Evolutionary conservation across 805 yeast genomes (phyloP), one percentile per base, ranked within the genome.

Genomic region (Starmerella roubikii): DNA sequence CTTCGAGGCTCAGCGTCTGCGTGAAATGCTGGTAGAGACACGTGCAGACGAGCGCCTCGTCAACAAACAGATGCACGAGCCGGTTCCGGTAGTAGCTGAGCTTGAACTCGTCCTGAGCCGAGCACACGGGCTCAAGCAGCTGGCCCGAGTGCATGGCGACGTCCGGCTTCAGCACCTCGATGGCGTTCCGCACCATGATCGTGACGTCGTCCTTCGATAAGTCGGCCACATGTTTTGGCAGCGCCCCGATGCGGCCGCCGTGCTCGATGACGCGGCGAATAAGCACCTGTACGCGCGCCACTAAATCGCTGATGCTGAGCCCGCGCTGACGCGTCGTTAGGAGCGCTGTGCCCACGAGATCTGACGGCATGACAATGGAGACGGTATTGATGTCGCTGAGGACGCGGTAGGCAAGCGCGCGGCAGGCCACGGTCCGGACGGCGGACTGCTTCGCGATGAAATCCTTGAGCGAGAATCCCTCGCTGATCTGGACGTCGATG

Each of bases 31-130:
- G 53, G 44, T 59, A 60, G 39, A 64, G 48, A 9, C 64, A 59
- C 11, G 68, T 61, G 21, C 71, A 59, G 3, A 64, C 65, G 39
- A 73, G 61, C 22, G 76, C 64, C 42, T 68, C 70, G 27, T 67
- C 63, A 25, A 72, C 68, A 42, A 73, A 65, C 52, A 72, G 53
- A 53, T 72, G 78, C 30, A 72, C 69, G 9, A 67, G 58, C 52
- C 71, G 68, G 54, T 73, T 73, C 46, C 76, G 70, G 56, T 72
- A 73, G 50, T 70, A 73, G 31, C 71, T 61, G 30, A 73, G 61
- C 54, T 71, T 76, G 56, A 74, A 68, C 10, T 72, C 58, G 46
- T 70, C 73, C 37, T 61, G 63, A 23, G 74, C 59, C 33, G 38
- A 47, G 49, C 56, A 62, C 18, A 62, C 61, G 18, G 60, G 50